phyloP scores from a whole-genome alignment of 2,329 filamentous ascomycete species.

The Arthrobotrys pseudoclavata region DNA sequence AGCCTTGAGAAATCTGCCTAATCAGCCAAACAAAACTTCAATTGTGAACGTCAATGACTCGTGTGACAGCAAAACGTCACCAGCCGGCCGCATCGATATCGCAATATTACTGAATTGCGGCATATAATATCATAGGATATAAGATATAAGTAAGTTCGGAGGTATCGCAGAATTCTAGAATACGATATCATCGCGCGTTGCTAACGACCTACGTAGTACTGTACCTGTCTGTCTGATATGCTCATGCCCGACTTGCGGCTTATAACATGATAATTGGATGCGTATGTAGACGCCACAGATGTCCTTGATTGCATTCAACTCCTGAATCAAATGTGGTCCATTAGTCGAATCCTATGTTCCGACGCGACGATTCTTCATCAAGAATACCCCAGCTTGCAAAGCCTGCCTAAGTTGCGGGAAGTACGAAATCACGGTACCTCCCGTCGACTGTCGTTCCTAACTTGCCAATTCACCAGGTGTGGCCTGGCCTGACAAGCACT shows the following conservation, averaged over 20 bases:
- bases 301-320: neutral
- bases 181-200: neutral
- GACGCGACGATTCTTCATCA: neutral
- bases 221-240: neutral
- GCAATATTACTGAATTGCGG: neutral
- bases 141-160: neutral
- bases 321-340: neutral
- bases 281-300: neutral
- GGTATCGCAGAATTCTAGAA: neutral
- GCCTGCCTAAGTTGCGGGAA: neutral
- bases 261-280: neutral
- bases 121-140: neutral
- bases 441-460: neutral
- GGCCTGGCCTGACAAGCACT: neutral
- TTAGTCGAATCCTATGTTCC: neutral
- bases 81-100: neutral
- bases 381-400: neutral
- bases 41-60: neutral
- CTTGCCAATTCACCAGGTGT: conserved; percentile 1
- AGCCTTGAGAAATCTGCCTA: neutral
- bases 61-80: neutral
- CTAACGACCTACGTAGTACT: neutral
- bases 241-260: neutral
- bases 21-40: neutral
- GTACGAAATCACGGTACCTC: neutral